These are phyloP conservation scores for Fusarium drepaniforme DNA, from an alignment of 2,329 filamentous ascomycete species.

Conservation along the genomic window DNA sequence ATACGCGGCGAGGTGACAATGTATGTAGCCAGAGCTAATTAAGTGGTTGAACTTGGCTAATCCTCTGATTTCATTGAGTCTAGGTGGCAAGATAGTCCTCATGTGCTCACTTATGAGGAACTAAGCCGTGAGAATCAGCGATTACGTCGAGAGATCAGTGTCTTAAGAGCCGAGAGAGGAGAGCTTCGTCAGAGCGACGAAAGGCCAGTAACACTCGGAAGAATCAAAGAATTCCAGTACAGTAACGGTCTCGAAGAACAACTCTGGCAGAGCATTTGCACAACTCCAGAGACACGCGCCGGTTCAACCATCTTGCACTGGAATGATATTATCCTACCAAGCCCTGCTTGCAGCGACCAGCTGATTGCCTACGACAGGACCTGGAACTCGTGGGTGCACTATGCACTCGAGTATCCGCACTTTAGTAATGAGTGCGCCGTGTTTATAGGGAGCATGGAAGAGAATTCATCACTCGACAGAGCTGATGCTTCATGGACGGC, in stretches of 20 bases:
- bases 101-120: constrained; percentile 17
- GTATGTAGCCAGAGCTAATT: background rate
- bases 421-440: constrained; percentile 15
- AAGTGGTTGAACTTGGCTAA: background rate
- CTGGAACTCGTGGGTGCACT: constrained; percentile 30
- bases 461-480: background rate
- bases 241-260: background rate
- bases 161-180: background rate
- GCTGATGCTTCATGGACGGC: constrained; percentile 16
- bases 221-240: background rate
- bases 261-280: background rate
- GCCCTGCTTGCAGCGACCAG: constrained; percentile 10
- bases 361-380: constrained; percentile 19
- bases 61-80: background rate
- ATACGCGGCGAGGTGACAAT: constrained; percentile 18
- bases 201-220: background rate
- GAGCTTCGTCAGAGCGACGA: background rate
- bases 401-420: constrained; percentile 21
- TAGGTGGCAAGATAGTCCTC: constrained; percentile 3
- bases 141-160: background rate
- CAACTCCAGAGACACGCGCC: background rate
- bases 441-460: constrained; percentile 9
- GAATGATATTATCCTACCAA: constrained; percentile 14
- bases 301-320: background rate
- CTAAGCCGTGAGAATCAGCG: constrained; percentile 16